Evolutionary conservation across 176 grass and related monocot species (phyloP), one percentile per base, ranked within the genome.

Genomic region (Cenchrus fungigraminus): DNA sequence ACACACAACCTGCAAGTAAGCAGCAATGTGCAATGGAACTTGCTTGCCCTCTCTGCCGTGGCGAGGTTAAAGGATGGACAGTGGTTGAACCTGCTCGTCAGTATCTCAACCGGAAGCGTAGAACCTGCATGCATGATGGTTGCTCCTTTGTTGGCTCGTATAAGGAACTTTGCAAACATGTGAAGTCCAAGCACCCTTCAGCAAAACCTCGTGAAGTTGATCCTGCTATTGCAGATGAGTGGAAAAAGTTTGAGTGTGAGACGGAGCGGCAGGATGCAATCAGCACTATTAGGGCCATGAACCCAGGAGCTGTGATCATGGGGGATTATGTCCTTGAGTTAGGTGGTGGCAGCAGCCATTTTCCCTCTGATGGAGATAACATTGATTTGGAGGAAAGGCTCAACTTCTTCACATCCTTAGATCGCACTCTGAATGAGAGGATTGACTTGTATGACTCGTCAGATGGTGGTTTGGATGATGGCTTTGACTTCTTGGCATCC

Each of bases 311-410:
- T 34, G 81, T 94, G 12, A 90, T 97, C 80, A 89, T 92, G 71
- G 95, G 95, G 14, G 95, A 97, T 77, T 97, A 97, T 91, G 95
- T 97, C 54, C 88, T 97, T 85, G 95, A 97, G 71, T 78, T 97
- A 76, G 84, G 86, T 51, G 89, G 85, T 42, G 43, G 73, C 29
- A 80, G 55, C 80, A 91, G 74, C 63, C 58, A 29, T 62, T 62
- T 80, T 59, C 78, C 60, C 7, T 16, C 45, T 20, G 89, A 91
- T 55, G 85, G 89, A 51, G 84, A 80, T 79, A 69, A 70, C 11
- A 62, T 89, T 82, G 83, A 91, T 61, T 45, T 84, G 44, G 89
- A 87, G 59, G 84, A 87, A 47, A 87, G 89, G 12, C 84, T 91
- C 54, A 75, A 84, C 84, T 91, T 87, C 80, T 83, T 87, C 52